Conservation (phyloP, 2,329 filamentous ascomycete genomes). For the Phaeosphaeria sp. region DNA sequence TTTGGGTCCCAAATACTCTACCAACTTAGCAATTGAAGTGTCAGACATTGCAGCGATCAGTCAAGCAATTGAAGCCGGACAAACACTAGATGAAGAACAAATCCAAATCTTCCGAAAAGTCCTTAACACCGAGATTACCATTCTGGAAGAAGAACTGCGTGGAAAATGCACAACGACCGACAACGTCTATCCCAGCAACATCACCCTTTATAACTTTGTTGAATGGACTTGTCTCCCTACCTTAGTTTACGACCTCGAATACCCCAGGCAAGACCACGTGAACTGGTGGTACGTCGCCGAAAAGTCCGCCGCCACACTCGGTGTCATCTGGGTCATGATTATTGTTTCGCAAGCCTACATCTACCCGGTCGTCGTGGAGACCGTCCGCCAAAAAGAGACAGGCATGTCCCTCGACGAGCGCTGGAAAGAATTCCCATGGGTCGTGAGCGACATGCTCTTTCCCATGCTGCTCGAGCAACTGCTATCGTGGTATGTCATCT, state of each 20-base stretch:
- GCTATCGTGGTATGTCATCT: slow-evolving; percentile 81
- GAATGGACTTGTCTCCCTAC: slow-evolving; percentile 79
- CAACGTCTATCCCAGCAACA: slow-evolving; percentile 71
- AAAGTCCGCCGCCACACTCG: slow-evolving; percentile 73
- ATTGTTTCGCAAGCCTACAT: slow-evolving; percentile 78
- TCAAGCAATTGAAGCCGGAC: slow-evolving; percentile 65
- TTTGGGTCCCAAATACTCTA: slow-evolving; percentile 49
- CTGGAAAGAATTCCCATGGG: slow-evolving; percentile 73
- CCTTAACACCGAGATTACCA: slow-evolving; percentile 70
- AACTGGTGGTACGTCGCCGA: slow-evolving; percentile 79
- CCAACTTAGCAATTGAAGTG: slow-evolving; percentile 54
- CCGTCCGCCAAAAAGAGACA: slow-evolving; percentile 70
- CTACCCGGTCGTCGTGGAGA: slow-evolving; percentile 74
- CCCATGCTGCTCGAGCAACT: slow-evolving; percentile 81
- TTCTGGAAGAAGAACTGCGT: slow-evolving; percentile 68
- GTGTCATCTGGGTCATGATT: slow-evolving; percentile 79
- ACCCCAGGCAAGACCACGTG: slow-evolving; percentile 72
- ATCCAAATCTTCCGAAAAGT: slow-evolving; percentile 69
- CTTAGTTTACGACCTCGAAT: slow-evolving; percentile 79
- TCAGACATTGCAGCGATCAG: slow-evolving; percentile 68
- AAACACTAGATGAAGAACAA: slow-evolving; percentile 67
- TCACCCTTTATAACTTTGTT: slow-evolving; percentile 69
- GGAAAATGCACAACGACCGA: slow-evolving; percentile 62
- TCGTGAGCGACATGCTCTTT: slow-evolving; percentile 77
- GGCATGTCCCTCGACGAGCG: slow-evolving; percentile 67